These are phyloP conservation scores for Tricholoma furcatifolium DNA, from an alignment of 768 basidiomycete species.

Conservation along the genomic window DNA sequence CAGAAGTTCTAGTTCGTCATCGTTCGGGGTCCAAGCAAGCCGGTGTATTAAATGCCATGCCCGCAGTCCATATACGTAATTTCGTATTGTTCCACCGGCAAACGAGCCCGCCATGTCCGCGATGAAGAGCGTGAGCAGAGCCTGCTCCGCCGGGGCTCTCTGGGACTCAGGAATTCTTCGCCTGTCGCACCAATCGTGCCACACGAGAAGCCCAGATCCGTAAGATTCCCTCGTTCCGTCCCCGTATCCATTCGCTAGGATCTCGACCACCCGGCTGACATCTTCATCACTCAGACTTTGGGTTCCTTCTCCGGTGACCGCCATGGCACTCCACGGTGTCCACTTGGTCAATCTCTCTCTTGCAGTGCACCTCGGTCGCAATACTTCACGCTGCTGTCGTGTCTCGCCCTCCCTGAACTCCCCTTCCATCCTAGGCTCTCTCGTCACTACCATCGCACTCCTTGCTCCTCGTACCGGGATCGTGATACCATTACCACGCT, in stretches of 20 bases:
- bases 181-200: slow-evolving; percentile 38
- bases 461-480: too few relatives aligned
- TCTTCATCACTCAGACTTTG: too few relatives aligned
- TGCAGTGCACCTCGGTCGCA: slow-evolving; percentile 27
- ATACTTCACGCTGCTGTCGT: background rate
- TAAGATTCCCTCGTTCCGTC: slow-evolving; percentile 32
- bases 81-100: slow-evolving; percentile 29
- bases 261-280: slow-evolving; percentile 18
- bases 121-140: slow-evolving; percentile 29
- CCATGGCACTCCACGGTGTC: slow-evolving; percentile 15
- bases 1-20: slow-evolving; percentile 22
- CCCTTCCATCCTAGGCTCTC: too few relatives aligned
- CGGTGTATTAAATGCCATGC: slow-evolving; percentile 50
- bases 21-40: slow-evolving; percentile 25
- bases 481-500: too few relatives aligned
- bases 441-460: too few relatives aligned
- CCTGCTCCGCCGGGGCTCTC: slow-evolving; percentile 23
- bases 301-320: slow-evolving; percentile 22
- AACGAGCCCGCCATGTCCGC: slow-evolving; percentile 30
- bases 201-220: slow-evolving; percentile 34
- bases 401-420: too few relatives aligned
- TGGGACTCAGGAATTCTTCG: slow-evolving; percentile 27
- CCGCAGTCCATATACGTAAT: slow-evolving; percentile 35
- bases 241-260: slow-evolving; percentile 27
- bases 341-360: slow-evolving; percentile 24